Evolutionary conservation across 2,329 filamentous ascomycete species (phyloP), one percentile per base, ranked within the genome.

Genomic region (Aspergillus tamarii): DNA sequence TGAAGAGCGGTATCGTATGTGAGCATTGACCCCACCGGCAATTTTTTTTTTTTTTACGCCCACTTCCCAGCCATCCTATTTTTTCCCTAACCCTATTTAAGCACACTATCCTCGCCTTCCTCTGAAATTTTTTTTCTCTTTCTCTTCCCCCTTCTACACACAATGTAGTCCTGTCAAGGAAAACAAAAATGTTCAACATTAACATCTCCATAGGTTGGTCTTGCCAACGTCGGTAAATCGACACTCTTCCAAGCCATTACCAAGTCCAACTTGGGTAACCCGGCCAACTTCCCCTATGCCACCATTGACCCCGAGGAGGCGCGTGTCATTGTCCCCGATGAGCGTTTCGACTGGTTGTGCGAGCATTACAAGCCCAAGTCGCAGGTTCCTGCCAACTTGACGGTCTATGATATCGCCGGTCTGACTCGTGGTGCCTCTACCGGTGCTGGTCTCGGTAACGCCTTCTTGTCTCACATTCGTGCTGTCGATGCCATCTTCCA

Each of bases 221-320:
- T 99, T 76, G 95, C 95, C 81, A 99, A 99, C 82, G 96, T 99
- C 74, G 95, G 95, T 82, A 99, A 99, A 85, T 99, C 95, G 71
- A 99, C 96, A 39, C 89, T 99, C 75, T 99, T 99, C 88, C 96
- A 99, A 86, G 93, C 95, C 78, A 97, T 99, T 83, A 99, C 95
- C 78, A 98, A 97, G 86, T 97, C 91, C 82, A 89, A 89, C 70
- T 90, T 99, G 76, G 95, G 96, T 83, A 99, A 98, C 85, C 96
- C 96, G 74, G 95, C 95, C 84, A 99, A 99, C 84, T 99, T 98
- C 80, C 95, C 95, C 61, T 99, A 96, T 85, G 95, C 95, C 77
- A 99, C 95, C 75, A 99, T 99, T 81, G 94, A 99, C 72, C 95
- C 95, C 55, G 96, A 99, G 85, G 95, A 99, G 84, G 93, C 95